Percentiles rank a stretch among this genome's conserved stretches.
phyloP scores from a whole-genome alignment of 495 filamentous ascomycete genomes.

The Neurospora sublineolata region DNA sequence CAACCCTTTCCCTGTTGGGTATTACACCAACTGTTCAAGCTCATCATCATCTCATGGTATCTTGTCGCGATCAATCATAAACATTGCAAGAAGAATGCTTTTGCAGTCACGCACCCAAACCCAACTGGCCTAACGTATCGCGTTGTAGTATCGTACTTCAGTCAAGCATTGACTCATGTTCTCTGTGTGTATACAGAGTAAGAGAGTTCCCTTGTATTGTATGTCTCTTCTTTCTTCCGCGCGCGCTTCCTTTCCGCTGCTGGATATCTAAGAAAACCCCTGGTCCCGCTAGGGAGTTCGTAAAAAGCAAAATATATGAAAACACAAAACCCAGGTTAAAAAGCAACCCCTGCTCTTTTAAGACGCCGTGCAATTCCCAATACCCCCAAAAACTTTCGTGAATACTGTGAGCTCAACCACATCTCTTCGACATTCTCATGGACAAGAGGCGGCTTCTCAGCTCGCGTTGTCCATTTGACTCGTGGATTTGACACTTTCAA shows the following conservation, averaged over 20 bases:
- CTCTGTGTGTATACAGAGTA: background rate
- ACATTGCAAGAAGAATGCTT: background rate
- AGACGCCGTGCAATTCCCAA: background rate
- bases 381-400: background rate
- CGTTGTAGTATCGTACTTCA: background rate
- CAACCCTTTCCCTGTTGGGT: background rate
- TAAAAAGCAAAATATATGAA: background rate
- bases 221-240: background rate
- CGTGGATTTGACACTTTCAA: background rate
- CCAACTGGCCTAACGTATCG: background rate
- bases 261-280: conserved; percentile 2
- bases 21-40: background rate
- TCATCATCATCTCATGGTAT: background rate
- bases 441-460: background rate
- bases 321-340: background rate
- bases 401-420: background rate
- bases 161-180: background rate
- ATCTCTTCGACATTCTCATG: background rate
- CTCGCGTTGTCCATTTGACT: background rate
- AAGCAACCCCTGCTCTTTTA: background rate
- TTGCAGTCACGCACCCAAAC: background rate
- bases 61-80: background rate
- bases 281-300: background rate
- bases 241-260: background rate
- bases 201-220: background rate